Evolutionary conservation across 371 early-diverging fungal genomes (phyloP).

Genomic region (Saksenaea oblongispora): DNA sequence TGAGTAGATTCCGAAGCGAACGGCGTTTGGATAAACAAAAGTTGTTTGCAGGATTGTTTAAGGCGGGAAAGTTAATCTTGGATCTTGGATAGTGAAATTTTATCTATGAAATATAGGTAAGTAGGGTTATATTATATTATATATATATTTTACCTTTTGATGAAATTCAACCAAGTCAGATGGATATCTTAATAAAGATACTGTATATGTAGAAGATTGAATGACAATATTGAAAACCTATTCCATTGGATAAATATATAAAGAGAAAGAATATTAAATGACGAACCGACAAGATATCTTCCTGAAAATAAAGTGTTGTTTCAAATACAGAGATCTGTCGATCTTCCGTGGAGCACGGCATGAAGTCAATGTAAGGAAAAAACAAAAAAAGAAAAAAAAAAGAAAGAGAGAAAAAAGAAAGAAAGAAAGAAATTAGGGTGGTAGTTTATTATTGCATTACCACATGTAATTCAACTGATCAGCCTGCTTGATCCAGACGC

Average conservation of each 20-base stretch:
- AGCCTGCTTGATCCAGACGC: slow-evolving; percentile 11
- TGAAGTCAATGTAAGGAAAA: slow-evolving; percentile 5
- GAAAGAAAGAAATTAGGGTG: background rate
- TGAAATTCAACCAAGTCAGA: slow-evolving; percentile 66
- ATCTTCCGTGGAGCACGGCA: slow-evolving; percentile 17
- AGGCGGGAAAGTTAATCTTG: slow-evolving; percentile 43
- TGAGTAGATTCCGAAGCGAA: slow-evolving; percentile 30
- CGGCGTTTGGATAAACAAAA: slow-evolving; percentile 22
- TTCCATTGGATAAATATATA: background rate
- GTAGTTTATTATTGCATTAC: slow-evolving; percentile 13
- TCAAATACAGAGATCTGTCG: slow-evolving; percentile 37
- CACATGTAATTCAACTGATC: slow-evolving; percentile 7
- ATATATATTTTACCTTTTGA: slow-evolving; percentile 50
- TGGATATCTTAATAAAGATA: slow-evolving; percentile 58
- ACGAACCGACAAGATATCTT: slow-evolving; percentile 37
- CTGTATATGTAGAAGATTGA: slow-evolving; percentile 44
- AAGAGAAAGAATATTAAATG: background rate
- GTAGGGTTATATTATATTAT: background rate
- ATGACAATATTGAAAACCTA: slow-evolving; percentile 63
- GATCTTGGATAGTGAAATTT: slow-evolving; percentile 39
- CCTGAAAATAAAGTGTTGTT: slow-evolving; percentile 37
- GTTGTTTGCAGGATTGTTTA: slow-evolving; percentile 28
- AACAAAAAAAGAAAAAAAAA: slow-evolving; percentile 8
- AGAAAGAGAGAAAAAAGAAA: slow-evolving; percentile 5
- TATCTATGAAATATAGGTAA: slow-evolving; percentile 22